These are phyloP conservation scores for Terfezia claveryi DNA, from an alignment of 495 filamentous ascomycete genomes.

Conservation along the genomic window DNA sequence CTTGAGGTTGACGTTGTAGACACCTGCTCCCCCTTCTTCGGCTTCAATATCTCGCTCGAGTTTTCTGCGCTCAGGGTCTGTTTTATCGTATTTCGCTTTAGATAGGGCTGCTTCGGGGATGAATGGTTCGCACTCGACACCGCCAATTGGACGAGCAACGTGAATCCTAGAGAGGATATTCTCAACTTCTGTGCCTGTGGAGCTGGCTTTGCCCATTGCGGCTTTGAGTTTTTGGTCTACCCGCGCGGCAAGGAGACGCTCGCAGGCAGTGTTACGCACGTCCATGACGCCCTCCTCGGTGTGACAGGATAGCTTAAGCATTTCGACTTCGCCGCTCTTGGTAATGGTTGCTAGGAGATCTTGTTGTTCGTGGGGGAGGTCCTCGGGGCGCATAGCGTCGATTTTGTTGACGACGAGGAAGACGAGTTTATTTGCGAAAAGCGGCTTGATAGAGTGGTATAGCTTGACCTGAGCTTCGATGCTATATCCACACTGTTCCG, in stretches of 20 bases:
- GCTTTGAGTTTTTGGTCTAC: constrained; percentile 89
- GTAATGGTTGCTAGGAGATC: constrained; percentile 55
- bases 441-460: constrained; percentile 83
- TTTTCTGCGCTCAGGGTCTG: constrained; percentile 54
- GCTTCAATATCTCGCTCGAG: constrained; percentile 77
- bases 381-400: constrained; percentile 68
- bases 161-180: constrained; percentile 87
- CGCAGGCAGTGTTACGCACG: constrained; percentile 87
- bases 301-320: constrained; percentile 80
- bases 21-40: constrained; percentile 82
- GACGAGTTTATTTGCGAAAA: constrained; percentile 92
- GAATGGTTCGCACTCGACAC: constrained; percentile 52
- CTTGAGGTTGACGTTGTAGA: constrained; percentile 80
- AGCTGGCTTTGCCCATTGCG: constrained; percentile 36
- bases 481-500: constrained; percentile 92
- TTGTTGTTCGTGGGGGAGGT: constrained; percentile 62
- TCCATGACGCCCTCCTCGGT: constrained; percentile 84
- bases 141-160: constrained; percentile 76
- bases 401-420: constrained; percentile 98
- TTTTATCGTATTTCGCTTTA: constrained; percentile 70
- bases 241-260: constrained; percentile 72
- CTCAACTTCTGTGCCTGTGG: constrained; percentile 32
- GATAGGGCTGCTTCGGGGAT: constrained; percentile 69
- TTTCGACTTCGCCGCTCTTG: constrained; percentile 68
- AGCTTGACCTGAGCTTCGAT: constrained; percentile 77